Evolutionary conservation across 176 grass and related monocot species (phyloP).

Genomic region (Dendrocalamus sinicus): DNA sequence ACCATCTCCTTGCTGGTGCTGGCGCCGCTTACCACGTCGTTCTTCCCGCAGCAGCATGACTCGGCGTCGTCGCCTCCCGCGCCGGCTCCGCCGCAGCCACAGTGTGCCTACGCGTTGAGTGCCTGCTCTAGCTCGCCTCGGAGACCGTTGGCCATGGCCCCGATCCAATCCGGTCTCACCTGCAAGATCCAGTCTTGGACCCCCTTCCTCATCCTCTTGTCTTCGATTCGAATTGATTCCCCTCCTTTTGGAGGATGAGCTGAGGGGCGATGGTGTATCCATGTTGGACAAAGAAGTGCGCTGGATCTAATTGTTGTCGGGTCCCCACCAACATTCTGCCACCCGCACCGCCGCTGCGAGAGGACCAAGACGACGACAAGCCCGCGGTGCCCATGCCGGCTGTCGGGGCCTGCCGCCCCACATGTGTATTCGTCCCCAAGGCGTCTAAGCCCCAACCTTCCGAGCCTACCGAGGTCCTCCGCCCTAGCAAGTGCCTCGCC

Average conservation of each 20-base stretch:
- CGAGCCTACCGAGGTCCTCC: slow-evolving; percentile 35
- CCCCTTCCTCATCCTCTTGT: not conserved
- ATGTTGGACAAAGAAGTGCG: slow-evolving; percentile 46
- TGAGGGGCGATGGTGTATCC: slow-evolving; percentile 37
- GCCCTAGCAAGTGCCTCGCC: slow-evolving; percentile 66
- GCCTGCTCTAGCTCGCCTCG: no score
- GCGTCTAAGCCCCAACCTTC: slow-evolving; percentile 36
- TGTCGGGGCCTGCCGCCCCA: slow-evolving; percentile 66
- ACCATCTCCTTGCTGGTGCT: no score
- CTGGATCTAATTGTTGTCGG: slow-evolving; percentile 54
- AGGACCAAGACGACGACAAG: slow-evolving; percentile 19
- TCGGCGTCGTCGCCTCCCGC: no score
- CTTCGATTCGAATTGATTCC: not conserved
- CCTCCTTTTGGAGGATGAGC: not conserved
- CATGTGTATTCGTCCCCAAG: slow-evolving; percentile 77
- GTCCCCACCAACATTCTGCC: not conserved
- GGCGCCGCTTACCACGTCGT: no score
- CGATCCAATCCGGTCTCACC: not conserved
- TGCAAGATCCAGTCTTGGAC: not conserved
- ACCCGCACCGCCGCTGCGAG: slow-evolving; percentile 26
- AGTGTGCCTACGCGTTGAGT: rapidly evolving
- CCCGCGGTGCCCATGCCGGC: slow-evolving; percentile 65
- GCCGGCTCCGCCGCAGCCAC: rapidly evolving
- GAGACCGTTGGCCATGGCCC: no score
- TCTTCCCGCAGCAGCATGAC: no score